Conservation (phyloP, 2,329 filamentous ascomycete species). For the Pleurostoma richardsiae region DNA sequence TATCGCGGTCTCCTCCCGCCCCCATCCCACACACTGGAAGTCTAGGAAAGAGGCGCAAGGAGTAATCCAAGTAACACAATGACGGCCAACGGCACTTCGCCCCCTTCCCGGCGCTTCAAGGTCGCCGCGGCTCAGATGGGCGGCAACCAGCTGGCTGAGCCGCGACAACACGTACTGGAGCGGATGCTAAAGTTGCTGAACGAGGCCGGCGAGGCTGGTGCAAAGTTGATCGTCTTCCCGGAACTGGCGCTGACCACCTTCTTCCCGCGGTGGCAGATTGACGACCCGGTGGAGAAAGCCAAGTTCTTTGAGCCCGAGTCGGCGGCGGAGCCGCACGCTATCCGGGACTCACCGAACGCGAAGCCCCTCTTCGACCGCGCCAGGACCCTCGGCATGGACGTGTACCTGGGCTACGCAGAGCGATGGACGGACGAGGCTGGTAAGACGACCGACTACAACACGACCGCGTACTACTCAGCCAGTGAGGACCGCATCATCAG, state of each 20-base stretch:
- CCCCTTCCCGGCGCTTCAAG: slow-evolving; percentile 9
- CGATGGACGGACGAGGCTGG: slow-evolving; percentile 29
- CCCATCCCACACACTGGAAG: no score
- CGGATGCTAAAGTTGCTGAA: slow-evolving; percentile 45
- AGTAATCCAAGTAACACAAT: background rate
- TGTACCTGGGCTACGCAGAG: slow-evolving; percentile 49
- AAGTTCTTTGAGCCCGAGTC: slow-evolving; percentile 44
- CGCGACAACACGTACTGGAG: slow-evolving; percentile 33
- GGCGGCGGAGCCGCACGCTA: slow-evolving; percentile 20
- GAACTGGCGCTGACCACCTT: slow-evolving; percentile 53
- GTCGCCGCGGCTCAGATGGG: slow-evolving; percentile 53
- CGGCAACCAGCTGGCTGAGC: slow-evolving; percentile 32
- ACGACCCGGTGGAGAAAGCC: slow-evolving; percentile 36
- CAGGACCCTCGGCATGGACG: slow-evolving; percentile 38
- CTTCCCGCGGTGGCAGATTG: slow-evolving; percentile 46
- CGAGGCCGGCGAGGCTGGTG: slow-evolving; percentile 34
- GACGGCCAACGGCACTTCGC: background rate
- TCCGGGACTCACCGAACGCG: slow-evolving; percentile 34
- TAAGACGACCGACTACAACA: slow-evolving; percentile 39
- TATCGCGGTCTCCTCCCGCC: no score
- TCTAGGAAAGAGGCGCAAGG: no score
- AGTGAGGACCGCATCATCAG: slow-evolving; percentile 30
- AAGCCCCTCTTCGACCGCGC: slow-evolving; percentile 44
- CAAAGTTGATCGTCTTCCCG: slow-evolving; percentile 46
- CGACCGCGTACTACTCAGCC: slow-evolving; percentile 49